Evolutionary conservation across 2,329 filamentous ascomycete species (phyloP).

Genomic region (Exophiala sideris): DNA sequence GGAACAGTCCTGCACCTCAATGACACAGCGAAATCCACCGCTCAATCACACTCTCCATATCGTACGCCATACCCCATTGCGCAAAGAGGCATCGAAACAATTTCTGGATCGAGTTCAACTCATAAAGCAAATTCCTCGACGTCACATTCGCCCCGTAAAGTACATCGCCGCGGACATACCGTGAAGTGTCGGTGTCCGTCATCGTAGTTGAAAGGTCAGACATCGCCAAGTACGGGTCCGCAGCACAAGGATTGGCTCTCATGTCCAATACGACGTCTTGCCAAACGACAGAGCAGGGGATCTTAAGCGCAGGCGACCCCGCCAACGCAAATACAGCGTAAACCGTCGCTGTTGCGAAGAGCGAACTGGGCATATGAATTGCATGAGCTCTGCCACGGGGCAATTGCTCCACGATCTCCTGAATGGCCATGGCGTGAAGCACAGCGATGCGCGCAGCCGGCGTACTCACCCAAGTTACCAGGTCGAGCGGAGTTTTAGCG

Average conservation of each 20-base stretch:
- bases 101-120: conserved; percentile 48
- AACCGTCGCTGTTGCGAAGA: conserved; percentile 44
- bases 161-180: conserved; percentile 36
- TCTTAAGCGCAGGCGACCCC: conserved; percentile 36
- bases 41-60: conserved; percentile 45
- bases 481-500: conserved; percentile 33
- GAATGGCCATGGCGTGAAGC: conserved; percentile 45
- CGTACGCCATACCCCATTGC: conserved; percentile 46
- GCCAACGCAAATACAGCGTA: conserved; percentile 42
- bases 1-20: conserved; percentile 18
- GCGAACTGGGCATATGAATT: conserved; percentile 44
- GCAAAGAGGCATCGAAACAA: conserved; percentile 43
- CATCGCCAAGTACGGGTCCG: too few relatives aligned
- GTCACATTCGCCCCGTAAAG: conserved; percentile 27
- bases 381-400: conserved; percentile 45
- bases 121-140: conserved; percentile 44
- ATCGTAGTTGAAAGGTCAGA: conserved; percentile 23
- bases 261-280: conserved; percentile 31
- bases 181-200: conserved; percentile 36
- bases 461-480: conserved; percentile 38
- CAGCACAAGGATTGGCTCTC: background rate
- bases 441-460: conserved; percentile 41
- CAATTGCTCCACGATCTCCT: conserved; percentile 46
- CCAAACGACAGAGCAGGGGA: conserved; percentile 43
- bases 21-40: conserved; percentile 45